phyloP scores from a whole-genome alignment of 148 eudicot species.

The Fagopyrum esculentum region DNA sequence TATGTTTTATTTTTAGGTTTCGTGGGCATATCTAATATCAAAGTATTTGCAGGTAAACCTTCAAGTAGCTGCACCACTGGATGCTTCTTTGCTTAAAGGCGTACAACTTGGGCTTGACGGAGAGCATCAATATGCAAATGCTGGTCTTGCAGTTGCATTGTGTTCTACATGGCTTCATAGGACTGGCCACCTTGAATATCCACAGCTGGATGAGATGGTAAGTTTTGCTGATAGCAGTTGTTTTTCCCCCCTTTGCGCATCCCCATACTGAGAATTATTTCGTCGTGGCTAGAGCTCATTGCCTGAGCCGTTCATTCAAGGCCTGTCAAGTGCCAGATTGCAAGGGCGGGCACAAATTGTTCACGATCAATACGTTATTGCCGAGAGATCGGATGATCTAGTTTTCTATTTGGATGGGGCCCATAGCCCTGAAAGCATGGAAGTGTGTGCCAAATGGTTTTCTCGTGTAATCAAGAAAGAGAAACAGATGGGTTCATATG shows the following conservation, averaged over 20 bases:
- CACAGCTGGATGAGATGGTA: constrained; percentile 44
- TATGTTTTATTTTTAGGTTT: not conserved
- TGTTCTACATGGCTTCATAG: constrained; percentile 87
- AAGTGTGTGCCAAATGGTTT: constrained; percentile 95
- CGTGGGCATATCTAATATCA: constrained; percentile 4
- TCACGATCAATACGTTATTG: constrained; percentile 45
- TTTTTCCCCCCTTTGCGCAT: not conserved
- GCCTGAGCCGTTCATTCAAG: constrained; percentile 76
- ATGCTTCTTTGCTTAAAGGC: constrained; percentile 48
- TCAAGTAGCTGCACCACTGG: constrained; percentile 58
- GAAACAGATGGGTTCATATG: constrained; percentile 16
- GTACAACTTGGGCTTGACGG: constrained; percentile 77
- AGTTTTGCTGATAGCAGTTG: constrained; percentile 13
- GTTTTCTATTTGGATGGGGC: constrained; percentile 95
- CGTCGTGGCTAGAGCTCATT: constrained; percentile 46
- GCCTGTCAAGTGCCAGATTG: constrained; percentile 64
- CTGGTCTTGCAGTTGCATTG: constrained; percentile 86
- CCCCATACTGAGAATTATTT: constrained; percentile 1
- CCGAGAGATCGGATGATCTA: constrained; percentile 57
- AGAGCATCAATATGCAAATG: constrained; percentile 84
- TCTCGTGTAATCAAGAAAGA: constrained; percentile 44
- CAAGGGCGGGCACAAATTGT: constrained; percentile 93
- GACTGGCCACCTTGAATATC: constrained; percentile 57
- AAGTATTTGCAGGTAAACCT: constrained; percentile 57
- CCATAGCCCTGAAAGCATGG: constrained; percentile 99